Evolutionary conservation across 768 basidiomycete genomes (phyloP), one percentile per base, ranked within the genome.

Genomic region (Boletus reticulatus): DNA sequence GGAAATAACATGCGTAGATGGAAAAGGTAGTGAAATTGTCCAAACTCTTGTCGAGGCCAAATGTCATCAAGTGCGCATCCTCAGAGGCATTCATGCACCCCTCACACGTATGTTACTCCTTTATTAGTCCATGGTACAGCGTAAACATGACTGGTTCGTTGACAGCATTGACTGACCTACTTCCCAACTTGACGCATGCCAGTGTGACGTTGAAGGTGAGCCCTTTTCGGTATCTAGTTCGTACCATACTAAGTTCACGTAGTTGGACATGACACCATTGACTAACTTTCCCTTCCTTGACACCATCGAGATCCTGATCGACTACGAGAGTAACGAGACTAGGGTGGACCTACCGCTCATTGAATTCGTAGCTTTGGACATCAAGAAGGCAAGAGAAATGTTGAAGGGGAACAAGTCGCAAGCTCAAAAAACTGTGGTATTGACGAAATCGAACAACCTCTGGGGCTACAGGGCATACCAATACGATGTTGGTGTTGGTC

Each of bases 111-210:
- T 27, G 53, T 34, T 34, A 34, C 27, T 27, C 27, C 27, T 27
- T 27, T 27, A 22, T 27, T 3, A 22, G 22, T 27, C 7, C 8
- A 27, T 27, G 27, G 27, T 43, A 27, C 50, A 38, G 13, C 34
- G 34, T 12, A 34, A 13, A 29, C 11, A 1, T 41, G 45, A 24
- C 14, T n/a, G 14, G 6, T 16, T 52, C 11, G 36, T 43, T 16
- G 44, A 48, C 46, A 39, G 51, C 41, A 22, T 47, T 63, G 31
- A 51, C 38, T 42, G 55, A 53, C 27, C 6, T 45, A 1, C 44
- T 63, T 36, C 60, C 48, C 20, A 27, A 52, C 53, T 36, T 54
- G 52, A 62, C 19, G 24, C 22, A 58, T 41, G 42, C 52, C 44
- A 16, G 27, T 16, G 27, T 42, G 16, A 1, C 1, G 12, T 3